phyloP scores from a whole-genome alignment of 2,329 filamentous ascomycete species.

The Beauveria varroae region DNA sequence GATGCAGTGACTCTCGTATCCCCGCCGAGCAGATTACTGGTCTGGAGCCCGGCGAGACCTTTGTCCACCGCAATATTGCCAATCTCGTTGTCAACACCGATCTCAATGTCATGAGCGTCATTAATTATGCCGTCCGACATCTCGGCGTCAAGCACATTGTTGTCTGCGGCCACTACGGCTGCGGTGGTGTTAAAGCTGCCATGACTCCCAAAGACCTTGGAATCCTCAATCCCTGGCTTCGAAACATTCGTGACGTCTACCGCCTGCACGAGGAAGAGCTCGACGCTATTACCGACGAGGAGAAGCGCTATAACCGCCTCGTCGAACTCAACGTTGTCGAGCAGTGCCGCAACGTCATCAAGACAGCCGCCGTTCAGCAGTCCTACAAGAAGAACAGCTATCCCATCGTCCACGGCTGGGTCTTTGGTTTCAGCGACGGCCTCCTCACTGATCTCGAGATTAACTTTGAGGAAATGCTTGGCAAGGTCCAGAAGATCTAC shows the following conservation, averaged over 20 bases:
- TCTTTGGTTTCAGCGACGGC: slow-evolving; percentile 62
- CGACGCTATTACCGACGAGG: slow-evolving; percentile 51
- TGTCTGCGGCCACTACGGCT: slow-evolving; percentile 73
- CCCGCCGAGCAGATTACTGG: slow-evolving; percentile 85
- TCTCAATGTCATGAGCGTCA: slow-evolving; percentile 71
- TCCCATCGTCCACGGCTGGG: slow-evolving; percentile 67
- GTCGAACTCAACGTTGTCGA: slow-evolving; percentile 78
- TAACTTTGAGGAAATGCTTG: slow-evolving; percentile 49
- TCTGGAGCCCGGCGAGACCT: slow-evolving; percentile 81
- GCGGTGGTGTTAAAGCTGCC: slow-evolving; percentile 68
- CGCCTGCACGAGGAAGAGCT: slow-evolving; percentile 64
- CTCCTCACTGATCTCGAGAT: slow-evolving; percentile 58
- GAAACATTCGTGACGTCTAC: slow-evolving; percentile 69
- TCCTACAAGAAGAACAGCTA: slow-evolving; percentile 55
- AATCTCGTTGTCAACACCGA: slow-evolving; percentile 78
- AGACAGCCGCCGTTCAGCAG: slow-evolving; percentile 74
- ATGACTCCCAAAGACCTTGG: slow-evolving; percentile 64
- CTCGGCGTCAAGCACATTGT: slow-evolving; percentile 76
- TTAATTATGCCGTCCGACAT: slow-evolving; percentile 79
- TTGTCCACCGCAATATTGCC: slow-evolving; percentile 91
- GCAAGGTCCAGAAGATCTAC: slow-evolving; percentile 58
- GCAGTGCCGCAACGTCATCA: slow-evolving; percentile 70
- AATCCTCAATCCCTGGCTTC: slow-evolving; percentile 65
- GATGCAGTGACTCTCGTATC: slow-evolving; percentile 83
- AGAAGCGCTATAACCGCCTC: slow-evolving; percentile 59